Base-by-base conservation (phyloP, 371 early-diverging fungal species). In the Lichtheimia hyalospora region DNA sequence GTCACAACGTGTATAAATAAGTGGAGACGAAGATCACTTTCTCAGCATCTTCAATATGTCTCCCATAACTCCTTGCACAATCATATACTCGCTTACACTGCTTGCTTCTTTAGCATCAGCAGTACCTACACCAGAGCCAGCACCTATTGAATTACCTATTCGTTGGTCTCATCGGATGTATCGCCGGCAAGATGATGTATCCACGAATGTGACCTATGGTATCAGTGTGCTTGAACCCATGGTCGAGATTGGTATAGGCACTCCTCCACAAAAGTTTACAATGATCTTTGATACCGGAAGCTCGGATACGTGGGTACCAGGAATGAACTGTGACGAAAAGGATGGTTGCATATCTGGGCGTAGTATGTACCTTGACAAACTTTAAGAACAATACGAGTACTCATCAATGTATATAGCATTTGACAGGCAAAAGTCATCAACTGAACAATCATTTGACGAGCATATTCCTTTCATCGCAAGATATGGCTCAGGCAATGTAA, bases 201-300 rank as follows among this genome's bases (percentile, higher is more conserved):
- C 14, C 7, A 13, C 53, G 3, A n/a, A 39, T 40, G 53, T 39
- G 4, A 16, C 40, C 2, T 10, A 53, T 20, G 21, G 28, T 7
- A 3, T 24, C 23, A 24, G 53, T 40, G 20, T 18, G 2, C 40
- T 34, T 40, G 53, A 34, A 40, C 39, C 23, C 6, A 40, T 40
- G 16, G 27, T 53, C 12, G 53, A 53, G 40, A 20, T 53, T 21
- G 23, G 20, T 10, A 41, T 61, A 14, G 61, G 61, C 15, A 61
- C 61, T 8, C 61, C 61, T 18, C 23, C 49, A 6, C 54, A 61
- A 42, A 25, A 46, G 15, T 61, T 54, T 25, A 14, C 49, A 3
- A 21, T 61, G 54, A 43, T 61, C 3, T 54, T 61, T 48, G 61
- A 61, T 25, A 61, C 54, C 18, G 61, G 61, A 1, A 61, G 61